Evolutionary conservation across 2,329 filamentous ascomycete species (phyloP), one percentile per base, ranked within the genome.

Genomic region (Monilinia polystroma): DNA sequence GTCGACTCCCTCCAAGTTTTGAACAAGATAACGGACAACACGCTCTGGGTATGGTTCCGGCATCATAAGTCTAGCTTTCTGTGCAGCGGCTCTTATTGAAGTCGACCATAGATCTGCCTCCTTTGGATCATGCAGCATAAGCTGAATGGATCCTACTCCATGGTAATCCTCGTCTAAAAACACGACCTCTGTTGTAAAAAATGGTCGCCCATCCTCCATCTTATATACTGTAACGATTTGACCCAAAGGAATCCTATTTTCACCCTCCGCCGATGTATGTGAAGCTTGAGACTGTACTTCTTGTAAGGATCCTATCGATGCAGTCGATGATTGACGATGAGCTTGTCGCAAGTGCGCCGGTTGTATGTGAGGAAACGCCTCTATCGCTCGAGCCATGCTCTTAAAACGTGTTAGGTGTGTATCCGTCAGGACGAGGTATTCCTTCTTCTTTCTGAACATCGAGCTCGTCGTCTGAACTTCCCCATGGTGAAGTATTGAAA

Each of bases 381-480:
- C 88, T 38, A 83, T 81, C 16, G 89, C 89, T 75, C 88, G 88
- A 55, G 81, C 78, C 71, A 90, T 86, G 72, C 80, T 89, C 76
- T 90, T 90, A 79, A 89, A 90, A 16, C 88, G 83, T 65, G 90
- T 78, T 66, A 91, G 78, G 75, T 90, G 86, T 7, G 83, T 85
- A 70, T 90, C 88, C 8, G 88, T 91, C 70, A 91, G 79, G 18
- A 91, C 89, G 65, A 91, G 79, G 72, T 89, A 91, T 75, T 91
- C 88, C 77, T 84, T 88, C 79, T 88, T 90, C 78, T 90, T 90
- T 75, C 88, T 81, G 77, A 90, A 89, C 82, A 91, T 85, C 68
- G 85, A 85, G 66, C 85, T 87, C 59, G 86, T 87, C 16, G 86
- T 90, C 77, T 91, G 88, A 20, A 90, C 85, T 74, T 90, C 88